Base-by-base conservation (phyloP, 306 rosid species). In the Malus sieversii region DNA sequence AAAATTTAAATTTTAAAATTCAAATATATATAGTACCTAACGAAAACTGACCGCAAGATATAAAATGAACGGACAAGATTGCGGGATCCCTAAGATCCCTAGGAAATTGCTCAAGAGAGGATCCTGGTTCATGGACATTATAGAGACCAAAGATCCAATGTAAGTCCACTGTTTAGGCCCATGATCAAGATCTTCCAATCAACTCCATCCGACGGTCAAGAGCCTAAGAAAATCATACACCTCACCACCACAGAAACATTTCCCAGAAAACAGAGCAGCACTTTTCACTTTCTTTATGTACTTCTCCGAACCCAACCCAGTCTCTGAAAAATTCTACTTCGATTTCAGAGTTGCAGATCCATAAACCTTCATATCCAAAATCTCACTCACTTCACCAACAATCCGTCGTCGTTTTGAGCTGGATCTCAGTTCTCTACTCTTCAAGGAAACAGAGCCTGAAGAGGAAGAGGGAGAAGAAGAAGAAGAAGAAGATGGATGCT, bases 401-500 rank as follows among this genome's bases (percentile, higher is more conserved):
- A 55, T 67, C 30, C 69, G 22, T 67, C 65, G 30, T 45, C 58
- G 55, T 74, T 20, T 67, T 63, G 48, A 48, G 27, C 20, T 42
- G 32, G 70, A 35, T 19, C 67, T 30, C 70, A 33, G 8, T 15
- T 52, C 42, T 68, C 18, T 15, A 58, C 77, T 51, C 44, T 70
- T 35, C 32, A 77, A 71, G 55, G 48, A 44, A 51, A 33, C 57
- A 10, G 33, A 57, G 38, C 70, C 53, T 52, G 67, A 70, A 44
- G 80, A 38, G n/a, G 66, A 63, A 73, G 59, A 42, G 45, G 45
- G 14, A 0, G 52, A 4, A 14, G 53, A 46, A 4, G 6, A 59
- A 4, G 6, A 59, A 23, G n/a, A 32, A 32, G 63, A 60, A 38
- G 6, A 79, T 94, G 98, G 98, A 94, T 61, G 93, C 92, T 80